Evolutionary conservation across 1,139 yeast genomes (phyloP).

Genomic region (Sugiyamaella pinicola): DNA sequence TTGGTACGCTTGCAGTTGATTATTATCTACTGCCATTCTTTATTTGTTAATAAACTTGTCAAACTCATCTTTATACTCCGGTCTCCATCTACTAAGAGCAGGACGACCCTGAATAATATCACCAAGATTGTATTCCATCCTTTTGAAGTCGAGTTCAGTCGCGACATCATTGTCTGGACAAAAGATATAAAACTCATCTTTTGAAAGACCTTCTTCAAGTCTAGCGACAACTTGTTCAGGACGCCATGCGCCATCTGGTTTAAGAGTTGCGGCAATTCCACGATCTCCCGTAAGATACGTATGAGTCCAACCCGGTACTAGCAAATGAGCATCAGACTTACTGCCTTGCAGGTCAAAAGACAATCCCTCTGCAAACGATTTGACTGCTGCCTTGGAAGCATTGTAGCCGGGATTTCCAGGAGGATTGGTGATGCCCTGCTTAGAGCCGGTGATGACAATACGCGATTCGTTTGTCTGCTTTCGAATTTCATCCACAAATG

Average conservation of each 20-base stretch:
- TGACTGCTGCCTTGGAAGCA: slow-evolving; percentile 39
- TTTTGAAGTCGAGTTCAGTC: slow-evolving; percentile 31
- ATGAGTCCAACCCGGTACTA: slow-evolving; percentile 40
- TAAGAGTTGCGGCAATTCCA: slow-evolving; percentile 24
- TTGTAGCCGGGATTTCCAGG: slow-evolving; percentile 40
- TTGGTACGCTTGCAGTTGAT: no score
- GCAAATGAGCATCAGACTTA: slow-evolving; percentile 32
- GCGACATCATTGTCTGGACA: slow-evolving; percentile 38
- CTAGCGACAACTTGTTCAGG: slow-evolving; percentile 37
- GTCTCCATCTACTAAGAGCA: slow-evolving; percentile 37
- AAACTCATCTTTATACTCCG: slow-evolving; percentile 32
- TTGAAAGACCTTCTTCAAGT: slow-evolving; percentile 29
- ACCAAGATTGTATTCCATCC: slow-evolving; percentile 34
- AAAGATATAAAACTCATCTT: slow-evolving; percentile 34
- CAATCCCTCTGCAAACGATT: slow-evolving; percentile 36
- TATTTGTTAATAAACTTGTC: slow-evolving; percentile 18
- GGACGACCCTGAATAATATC: slow-evolving; percentile 32
- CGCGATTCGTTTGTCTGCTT: slow-evolving; percentile 27
- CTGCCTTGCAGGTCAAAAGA: slow-evolving; percentile 32
- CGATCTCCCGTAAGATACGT: slow-evolving; percentile 34
- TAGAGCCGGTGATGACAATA: slow-evolving; percentile 36
- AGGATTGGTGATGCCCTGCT: slow-evolving; percentile 40
- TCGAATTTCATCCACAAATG: slow-evolving; percentile 31
- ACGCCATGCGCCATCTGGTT: slow-evolving; percentile 39
- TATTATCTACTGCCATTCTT: background rate